phyloP scores from a whole-genome alignment of 495 filamentous ascomycete species.

The Aspergillus saccharolyticus region DNA sequence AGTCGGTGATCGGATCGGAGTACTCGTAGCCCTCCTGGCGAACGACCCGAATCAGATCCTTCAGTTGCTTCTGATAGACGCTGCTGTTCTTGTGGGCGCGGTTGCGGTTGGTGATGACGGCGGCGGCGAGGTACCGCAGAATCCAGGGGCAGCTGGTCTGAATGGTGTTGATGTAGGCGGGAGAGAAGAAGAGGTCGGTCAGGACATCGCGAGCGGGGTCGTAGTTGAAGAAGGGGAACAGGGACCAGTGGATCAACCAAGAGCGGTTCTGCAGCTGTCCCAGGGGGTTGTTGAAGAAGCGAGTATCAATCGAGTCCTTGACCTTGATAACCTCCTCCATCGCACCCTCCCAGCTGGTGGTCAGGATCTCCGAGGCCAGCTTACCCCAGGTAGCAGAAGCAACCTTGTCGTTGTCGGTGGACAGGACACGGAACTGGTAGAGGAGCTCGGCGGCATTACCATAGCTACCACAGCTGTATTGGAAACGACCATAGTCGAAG shows the following conservation, averaged over 20 bases:
- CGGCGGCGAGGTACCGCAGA: slow-evolving; percentile 86
- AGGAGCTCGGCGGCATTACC: slow-evolving; percentile 78
- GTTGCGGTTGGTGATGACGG: slow-evolving; percentile 92
- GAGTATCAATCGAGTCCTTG: slow-evolving; percentile 85
- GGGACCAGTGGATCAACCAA: slow-evolving; percentile 95
- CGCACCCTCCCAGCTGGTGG: slow-evolving; percentile 87
- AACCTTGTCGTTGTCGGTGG: slow-evolving; percentile 96
- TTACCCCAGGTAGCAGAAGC: slow-evolving; percentile 94
- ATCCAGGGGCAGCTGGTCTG: slow-evolving; percentile 98
- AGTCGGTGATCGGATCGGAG: slow-evolving; percentile 89
- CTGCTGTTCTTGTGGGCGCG: slow-evolving; percentile 71
- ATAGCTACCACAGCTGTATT: slow-evolving; percentile 95
- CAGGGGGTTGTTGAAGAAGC: slow-evolving; percentile 91
- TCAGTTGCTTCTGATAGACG: slow-evolving; percentile 94
- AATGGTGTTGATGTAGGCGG: slow-evolving; percentile 96
- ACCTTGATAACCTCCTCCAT: slow-evolving; percentile 94
- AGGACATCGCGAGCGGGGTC: slow-evolving; percentile 84
- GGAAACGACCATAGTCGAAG: slow-evolving; percentile 90
- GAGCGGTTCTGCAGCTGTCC: slow-evolving; percentile 91
- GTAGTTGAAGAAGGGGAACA: slow-evolving; percentile 99
- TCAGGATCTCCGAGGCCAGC: slow-evolving; percentile 88
- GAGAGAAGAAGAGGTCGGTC: slow-evolving; percentile 94
- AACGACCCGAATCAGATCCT: slow-evolving; percentile 90
- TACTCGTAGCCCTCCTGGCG: slow-evolving; percentile 98
- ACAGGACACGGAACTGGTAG: slow-evolving; percentile 94